Evolutionary conservation across 257 asterid species (phyloP).

Genomic region (Lavandula angustifolia): DNA sequence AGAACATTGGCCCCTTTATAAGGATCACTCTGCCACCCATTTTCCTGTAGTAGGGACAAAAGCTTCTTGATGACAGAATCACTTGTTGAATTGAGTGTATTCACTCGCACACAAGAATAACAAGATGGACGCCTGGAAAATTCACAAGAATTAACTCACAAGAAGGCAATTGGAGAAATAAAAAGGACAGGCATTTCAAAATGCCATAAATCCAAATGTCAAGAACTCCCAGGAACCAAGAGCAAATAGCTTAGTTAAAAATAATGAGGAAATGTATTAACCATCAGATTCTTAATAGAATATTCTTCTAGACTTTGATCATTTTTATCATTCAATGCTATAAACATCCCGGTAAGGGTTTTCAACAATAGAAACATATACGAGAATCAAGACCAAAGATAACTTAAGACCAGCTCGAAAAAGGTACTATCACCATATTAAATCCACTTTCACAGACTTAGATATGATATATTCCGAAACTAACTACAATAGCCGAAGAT

Average conservation of each 20-base stretch:
- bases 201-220: not conserved
- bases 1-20: constrained; percentile 33
- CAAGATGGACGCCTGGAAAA: constrained; percentile 78
- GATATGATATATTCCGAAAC: not conserved
- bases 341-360: not conserved
- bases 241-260: not conserved
- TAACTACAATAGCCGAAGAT: not conserved
- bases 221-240: constrained; percentile 3
- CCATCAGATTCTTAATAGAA: not conserved
- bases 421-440: not conserved
- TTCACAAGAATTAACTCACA: constrained; percentile 22
- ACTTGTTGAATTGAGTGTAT: constrained; percentile 66
- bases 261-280: not conserved
- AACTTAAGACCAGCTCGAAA: not conserved
- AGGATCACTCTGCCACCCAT: constrained; percentile 35
- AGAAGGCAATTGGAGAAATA: not conserved
- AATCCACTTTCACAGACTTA: constrained; percentile 4
- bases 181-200: not conserved
- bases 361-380: not conserved
- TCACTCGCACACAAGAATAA: constrained; percentile 93
- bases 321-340: not conserved
- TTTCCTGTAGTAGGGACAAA: constrained; percentile 49
- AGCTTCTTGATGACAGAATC: constrained; percentile 73
- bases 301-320: not conserved
- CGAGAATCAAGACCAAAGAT: not conserved